Conservation (phyloP, 108 stramenopile genomes). For the Fragilaria crotonensis region DNA sequence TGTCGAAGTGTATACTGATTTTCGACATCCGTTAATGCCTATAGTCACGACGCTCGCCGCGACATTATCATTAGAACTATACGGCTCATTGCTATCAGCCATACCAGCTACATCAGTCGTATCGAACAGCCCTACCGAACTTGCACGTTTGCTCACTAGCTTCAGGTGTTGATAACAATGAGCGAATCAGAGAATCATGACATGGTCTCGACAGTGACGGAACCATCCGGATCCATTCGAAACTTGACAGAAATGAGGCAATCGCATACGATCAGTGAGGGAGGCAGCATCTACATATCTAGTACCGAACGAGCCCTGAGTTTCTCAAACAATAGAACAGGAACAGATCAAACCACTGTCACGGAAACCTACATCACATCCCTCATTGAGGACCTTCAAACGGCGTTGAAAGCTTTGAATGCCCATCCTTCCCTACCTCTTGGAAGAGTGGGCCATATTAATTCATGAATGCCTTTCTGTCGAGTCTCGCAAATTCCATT, state of each 20-base stretch:
- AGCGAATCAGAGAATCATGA: too few relatives aligned
- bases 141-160: too few relatives aligned
- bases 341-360: neutral
- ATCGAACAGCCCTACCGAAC: too few relatives aligned
- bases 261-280: neutral
- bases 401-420: neutral
- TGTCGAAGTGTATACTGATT: too few relatives aligned
- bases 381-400: constrained; percentile 1
- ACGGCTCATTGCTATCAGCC: too few relatives aligned
- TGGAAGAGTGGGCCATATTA: constrained; percentile 7
- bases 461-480: constrained; percentile 9
- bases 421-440: neutral
- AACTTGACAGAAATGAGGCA: neutral
- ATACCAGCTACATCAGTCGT: too few relatives aligned
- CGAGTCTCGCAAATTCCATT: constrained; percentile 3
- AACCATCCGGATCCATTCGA: neutral
- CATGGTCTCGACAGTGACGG: too few relatives aligned
- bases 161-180: too few relatives aligned
- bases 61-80: too few relatives aligned
- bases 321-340: neutral
- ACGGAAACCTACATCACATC: neutral
- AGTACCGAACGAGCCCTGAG: neutral
- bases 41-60: too few relatives aligned
- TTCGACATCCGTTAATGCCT: too few relatives aligned
- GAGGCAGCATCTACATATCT: neutral